A percentile compares a stretch with the other conserved stretches of the same genome.
Evolutionary conservation across 495 filamentous ascomycete species (phyloP).

Genomic region (Penicillium herquei): DNA sequence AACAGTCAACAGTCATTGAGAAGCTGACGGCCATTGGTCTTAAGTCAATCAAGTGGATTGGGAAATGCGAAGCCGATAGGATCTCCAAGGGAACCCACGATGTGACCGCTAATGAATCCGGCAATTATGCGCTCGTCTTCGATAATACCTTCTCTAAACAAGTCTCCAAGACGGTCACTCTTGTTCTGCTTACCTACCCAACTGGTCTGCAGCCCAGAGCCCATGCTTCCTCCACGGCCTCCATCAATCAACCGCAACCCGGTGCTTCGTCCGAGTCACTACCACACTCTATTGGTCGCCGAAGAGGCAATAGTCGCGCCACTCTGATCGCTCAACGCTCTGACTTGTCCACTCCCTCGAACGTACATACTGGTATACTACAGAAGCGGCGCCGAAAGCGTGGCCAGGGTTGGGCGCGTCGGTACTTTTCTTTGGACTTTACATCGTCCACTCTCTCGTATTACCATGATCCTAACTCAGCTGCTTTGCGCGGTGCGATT

Average conservation of each 20-base stretch:
- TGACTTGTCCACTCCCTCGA: constrained; percentile 22
- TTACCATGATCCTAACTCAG: constrained; percentile 89
- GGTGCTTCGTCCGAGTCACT: constrained; percentile 33
- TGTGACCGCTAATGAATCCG: constrained; percentile 67
- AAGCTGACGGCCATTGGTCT: constrained; percentile 83
- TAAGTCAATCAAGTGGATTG: constrained; percentile 81
- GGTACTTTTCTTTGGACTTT: constrained; percentile 94
- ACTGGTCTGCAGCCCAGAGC: constrained; percentile 66
- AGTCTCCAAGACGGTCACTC: constrained; percentile 88
- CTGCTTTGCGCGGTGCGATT: constrained; percentile 85
- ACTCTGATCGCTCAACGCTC: constrained; percentile 27
- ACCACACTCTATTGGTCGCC: constrained; percentile 26
- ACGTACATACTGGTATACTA: constrained; percentile 72
- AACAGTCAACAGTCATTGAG: constrained; percentile 65
- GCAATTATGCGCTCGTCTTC: constrained; percentile 95
- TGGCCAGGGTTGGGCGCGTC: constrained; percentile 86
- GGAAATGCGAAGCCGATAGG: constrained; percentile 94
- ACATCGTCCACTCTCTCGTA: constrained; percentile 89
- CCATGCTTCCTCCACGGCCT: constrained; percentile 41
- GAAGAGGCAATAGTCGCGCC: constrained; percentile 34
- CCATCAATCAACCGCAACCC: constrained; percentile 44
- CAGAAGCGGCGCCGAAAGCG: constrained; percentile 89
- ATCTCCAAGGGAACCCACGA: constrained; percentile 90
- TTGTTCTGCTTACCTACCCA: constrained; percentile 91
- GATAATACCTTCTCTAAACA: constrained; percentile 99